phyloP scores from a whole-genome alignment of 176 grass and related monocot species.

The Carex kokanica region DNA sequence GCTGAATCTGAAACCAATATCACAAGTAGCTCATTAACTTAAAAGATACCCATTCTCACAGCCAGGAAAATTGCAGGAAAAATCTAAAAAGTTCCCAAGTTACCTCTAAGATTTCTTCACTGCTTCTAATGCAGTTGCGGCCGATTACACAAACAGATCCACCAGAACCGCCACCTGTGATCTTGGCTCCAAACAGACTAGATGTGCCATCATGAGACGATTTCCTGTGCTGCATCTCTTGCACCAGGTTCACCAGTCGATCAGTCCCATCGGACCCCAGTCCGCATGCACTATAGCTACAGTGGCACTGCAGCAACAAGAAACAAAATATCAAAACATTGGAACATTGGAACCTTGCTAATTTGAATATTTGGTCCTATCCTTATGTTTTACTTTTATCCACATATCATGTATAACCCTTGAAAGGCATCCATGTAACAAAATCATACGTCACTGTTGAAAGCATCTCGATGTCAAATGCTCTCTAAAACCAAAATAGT shows the following conservation, averaged over 20 bases:
- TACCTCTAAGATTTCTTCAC: conserved; percentile 81
- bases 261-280: conserved; percentile 86
- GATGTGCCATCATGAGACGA: conserved; percentile 32
- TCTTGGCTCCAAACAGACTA: conserved; percentile 84
- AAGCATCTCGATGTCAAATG: not conserved
- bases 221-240: conserved; percentile 85
- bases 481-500: not conserved
- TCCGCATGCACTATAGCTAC: conserved; percentile 88
- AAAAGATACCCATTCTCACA: not conserved
- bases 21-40: not conserved
- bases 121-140: conserved; percentile 73
- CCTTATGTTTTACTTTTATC: not conserved
- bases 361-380: not conserved
- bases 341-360: not conserved
- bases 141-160: conserved; percentile 84
- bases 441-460: not conserved
- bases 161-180: conserved; percentile 82
- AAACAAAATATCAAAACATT: conserved; percentile 4
- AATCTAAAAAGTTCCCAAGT: not conserved
- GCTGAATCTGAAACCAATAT: conserved; percentile 65
- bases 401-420: not conserved
- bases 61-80: not conserved
- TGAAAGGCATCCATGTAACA: not conserved
- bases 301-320: conserved; percentile 62
- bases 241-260: conserved; percentile 81